Percentiles rank a stretch among this genome's conserved stretches.
Evolutionary conservation across 2,329 filamentous ascomycete genomes (phyloP).

Genomic region (Aspergillus sergii): DNA sequence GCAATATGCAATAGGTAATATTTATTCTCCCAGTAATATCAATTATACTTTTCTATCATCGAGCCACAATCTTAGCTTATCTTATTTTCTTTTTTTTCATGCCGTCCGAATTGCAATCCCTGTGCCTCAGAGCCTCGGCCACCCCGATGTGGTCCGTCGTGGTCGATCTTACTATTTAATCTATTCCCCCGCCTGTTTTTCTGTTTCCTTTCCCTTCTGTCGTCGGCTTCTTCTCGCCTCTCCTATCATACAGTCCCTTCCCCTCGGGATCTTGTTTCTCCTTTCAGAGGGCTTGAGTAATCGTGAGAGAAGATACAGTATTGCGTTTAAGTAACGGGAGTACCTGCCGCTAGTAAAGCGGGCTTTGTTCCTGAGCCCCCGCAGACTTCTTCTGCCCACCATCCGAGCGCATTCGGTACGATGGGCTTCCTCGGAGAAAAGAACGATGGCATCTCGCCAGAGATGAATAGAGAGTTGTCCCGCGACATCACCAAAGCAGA

Average conservation of each 20-base stretch:
- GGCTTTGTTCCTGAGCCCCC: neutral
- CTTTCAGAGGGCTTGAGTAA: neutral
- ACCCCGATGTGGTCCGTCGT: neutral
- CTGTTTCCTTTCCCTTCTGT: neutral
- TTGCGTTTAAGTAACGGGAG: neutral
- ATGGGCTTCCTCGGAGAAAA: constrained; percentile 17
- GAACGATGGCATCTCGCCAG: constrained; percentile 25
- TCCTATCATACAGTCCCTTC: neutral
- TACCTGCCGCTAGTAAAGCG: neutral
- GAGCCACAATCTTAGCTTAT: neutral
- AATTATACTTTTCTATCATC: neutral
- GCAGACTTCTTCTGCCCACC: neutral
- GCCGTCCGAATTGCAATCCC: neutral
- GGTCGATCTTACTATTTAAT: constrained; percentile 3
- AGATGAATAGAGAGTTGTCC: constrained; percentile 22
- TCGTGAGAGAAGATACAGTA: neutral
- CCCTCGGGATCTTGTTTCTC: neutral
- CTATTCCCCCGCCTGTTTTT: constrained; percentile 1
- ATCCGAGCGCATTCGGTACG: neutral
- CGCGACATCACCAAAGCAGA: constrained; percentile 23
- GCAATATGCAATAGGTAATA: neutral
- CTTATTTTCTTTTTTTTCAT: neutral
- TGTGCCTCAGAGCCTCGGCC: neutral
- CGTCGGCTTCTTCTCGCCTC: neutral
- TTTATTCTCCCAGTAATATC: neutral